These are phyloP conservation scores for Arxiozyma slooffiae DNA, from an alignment of 1,139 yeast genomes.

Conservation along the genomic window DNA sequence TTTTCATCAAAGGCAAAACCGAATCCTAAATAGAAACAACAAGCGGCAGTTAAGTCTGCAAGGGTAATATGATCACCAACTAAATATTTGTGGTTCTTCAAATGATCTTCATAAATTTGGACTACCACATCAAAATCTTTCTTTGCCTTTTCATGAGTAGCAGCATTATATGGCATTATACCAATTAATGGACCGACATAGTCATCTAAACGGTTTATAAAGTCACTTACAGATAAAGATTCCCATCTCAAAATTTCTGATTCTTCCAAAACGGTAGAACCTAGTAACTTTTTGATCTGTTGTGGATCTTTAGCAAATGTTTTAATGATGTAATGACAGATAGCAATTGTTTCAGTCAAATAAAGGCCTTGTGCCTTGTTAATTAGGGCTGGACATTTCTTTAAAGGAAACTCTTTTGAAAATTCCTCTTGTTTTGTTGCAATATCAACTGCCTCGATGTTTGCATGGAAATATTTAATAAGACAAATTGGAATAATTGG, in stretches of 20 bases:
- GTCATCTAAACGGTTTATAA: constrained; percentile 36
- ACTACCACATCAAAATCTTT: constrained; percentile 35
- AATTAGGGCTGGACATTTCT: constrained; percentile 59
- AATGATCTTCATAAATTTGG: constrained; percentile 47
- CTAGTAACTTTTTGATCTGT: constrained; percentile 35
- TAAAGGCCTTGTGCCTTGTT: constrained; percentile 62
- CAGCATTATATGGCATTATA: constrained; percentile 59
- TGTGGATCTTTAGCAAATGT: constrained; percentile 14
- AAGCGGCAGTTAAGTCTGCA: constrained; percentile 65
- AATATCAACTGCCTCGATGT: constrained; percentile 44
- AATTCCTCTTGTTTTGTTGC: constrained; percentile 36
- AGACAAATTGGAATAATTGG: constrained; percentile 46
- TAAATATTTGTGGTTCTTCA: constrained; percentile 63
- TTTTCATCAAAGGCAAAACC: constrained; percentile 52
- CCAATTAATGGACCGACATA: constrained; percentile 37
- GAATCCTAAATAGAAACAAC: constrained; percentile 32
- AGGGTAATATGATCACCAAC: constrained; percentile 65
- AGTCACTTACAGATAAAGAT: constrained; percentile 64
- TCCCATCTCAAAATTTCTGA: constrained; percentile 65
- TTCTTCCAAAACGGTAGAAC: constrained; percentile 40
- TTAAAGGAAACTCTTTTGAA: constrained; percentile 51
- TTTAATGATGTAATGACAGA: constrained; percentile 35
- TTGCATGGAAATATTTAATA: constrained; percentile 59
- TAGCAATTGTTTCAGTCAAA: constrained; percentile 65
- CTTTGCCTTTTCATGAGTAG: constrained; percentile 45